Evolutionary conservation across 2,329 filamentous ascomycete genomes (phyloP), one percentile per base, ranked within the genome.

Genomic region (Pseudogymnoascus sp.): DNA sequence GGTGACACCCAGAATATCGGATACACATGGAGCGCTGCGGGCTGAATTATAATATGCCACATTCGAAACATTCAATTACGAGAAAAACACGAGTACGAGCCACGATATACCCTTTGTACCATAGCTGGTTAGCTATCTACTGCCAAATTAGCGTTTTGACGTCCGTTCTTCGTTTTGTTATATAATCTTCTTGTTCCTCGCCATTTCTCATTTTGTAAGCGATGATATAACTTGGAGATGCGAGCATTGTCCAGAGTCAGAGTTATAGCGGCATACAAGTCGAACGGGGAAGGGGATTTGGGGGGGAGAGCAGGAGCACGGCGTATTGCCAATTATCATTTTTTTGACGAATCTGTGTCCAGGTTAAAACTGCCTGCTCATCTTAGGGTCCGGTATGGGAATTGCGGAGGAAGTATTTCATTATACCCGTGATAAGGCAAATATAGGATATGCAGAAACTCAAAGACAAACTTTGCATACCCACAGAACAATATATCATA

Each of bases 21-120:
- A 54, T 54, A 54, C 28, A 54, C 47, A 20, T 54, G 47, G 47
- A 54, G 47, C 47, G 28, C 47, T 9, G 28, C 47, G 12, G 6
- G 28, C 25, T 54, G 16, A 54, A 18, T 54, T 9, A 54, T 54
- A 35, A 54, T 33, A 35, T 16, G 28, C 25, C n/a, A 50, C 25
- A 54, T 33, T 8, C 28, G 2, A 54, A 54, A 54, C 16, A 54
- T 54, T 54, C 33, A 54, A 33, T 28, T 20, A 54, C 16, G 47
- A 54, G 28, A 54, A 33, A 18, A 54, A 22, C n/a, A 54, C 28
- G 25, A 54, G n/a, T 30, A 54, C 16, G 47, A 54, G 47, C 16
- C 47, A 54, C 47, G 47, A 54, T 33, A 54, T 54, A 54, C 47
- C 47, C 28, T 18, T 54, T 54, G 47, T 54, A 54, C 47, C 28